These are phyloP conservation scores for Pouteria glomerata DNA, from an alignment of 148 eudicot genomes.

Conservation along the genomic window DNA sequence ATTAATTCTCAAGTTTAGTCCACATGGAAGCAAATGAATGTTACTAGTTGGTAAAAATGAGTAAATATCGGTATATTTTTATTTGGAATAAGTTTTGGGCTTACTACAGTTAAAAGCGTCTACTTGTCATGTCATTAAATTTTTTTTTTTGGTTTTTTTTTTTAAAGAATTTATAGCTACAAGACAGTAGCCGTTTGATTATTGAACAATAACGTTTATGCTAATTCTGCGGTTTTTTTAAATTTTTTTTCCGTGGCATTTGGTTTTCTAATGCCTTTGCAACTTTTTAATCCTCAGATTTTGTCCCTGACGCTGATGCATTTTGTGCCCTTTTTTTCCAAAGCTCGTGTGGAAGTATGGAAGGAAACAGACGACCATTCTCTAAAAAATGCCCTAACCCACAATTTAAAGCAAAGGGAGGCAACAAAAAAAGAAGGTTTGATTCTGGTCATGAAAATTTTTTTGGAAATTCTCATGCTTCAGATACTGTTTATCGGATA, in stretches of 20 bases:
- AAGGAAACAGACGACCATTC: conserved; percentile 35
- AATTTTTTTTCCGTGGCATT: not conserved
- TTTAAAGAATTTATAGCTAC: not conserved
- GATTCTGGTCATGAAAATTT: conserved; percentile 29
- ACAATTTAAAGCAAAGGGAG: conserved; percentile 49
- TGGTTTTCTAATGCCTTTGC: not conserved
- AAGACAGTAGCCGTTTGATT: not conserved
- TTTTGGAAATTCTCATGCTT: conserved; percentile 35
- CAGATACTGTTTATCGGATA: conserved; percentile 70
- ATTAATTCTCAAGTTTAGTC: not conserved
- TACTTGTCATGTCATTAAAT: not conserved
- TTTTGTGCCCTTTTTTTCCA: not conserved
- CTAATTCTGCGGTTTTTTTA: not conserved
- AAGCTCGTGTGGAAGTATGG: conserved; percentile 28
- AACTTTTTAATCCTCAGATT: not conserved
- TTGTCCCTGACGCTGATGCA: not conserved
- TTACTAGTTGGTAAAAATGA: not conserved
- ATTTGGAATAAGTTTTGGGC: not conserved
- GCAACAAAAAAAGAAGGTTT: conserved; percentile 38
- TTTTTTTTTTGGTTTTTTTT: not conserved
- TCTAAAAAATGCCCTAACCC: conserved; percentile 39
- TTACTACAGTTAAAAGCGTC: not conserved
- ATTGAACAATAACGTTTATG: not conserved
- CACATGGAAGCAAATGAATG: not conserved
- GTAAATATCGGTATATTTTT: not conserved